Evolutionary conservation across 768 basidiomycete species (phyloP).

Genomic region (Glaciozyma martinii): DNA sequence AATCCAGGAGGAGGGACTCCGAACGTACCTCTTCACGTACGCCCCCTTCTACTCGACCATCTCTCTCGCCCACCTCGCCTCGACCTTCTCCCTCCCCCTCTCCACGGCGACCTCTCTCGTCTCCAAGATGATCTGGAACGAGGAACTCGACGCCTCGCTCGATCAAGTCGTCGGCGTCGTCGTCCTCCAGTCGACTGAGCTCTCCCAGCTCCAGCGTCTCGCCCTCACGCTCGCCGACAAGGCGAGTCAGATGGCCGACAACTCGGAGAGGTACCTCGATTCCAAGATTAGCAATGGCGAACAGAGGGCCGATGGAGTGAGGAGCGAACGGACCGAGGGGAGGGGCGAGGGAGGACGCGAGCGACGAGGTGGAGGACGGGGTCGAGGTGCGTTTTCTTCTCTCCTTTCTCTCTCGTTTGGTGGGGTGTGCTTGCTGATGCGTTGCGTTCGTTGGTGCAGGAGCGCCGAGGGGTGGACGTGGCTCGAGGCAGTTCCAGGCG

Average conservation of each 20-base stretch:
- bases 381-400: not conserved
- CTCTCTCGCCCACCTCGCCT: conserved; percentile 74
- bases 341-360: conserved; percentile 8
- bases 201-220: conserved; percentile 79
- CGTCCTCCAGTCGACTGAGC: conserved; percentile 77
- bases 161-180: conserved; percentile 85
- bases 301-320: conserved; percentile 18
- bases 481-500: not conserved
- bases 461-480: not conserved
- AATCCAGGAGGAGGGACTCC: conserved; percentile 93
- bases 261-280: conserved; percentile 58
- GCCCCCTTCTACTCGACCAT: conserved; percentile 85
- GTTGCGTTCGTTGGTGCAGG: not conserved
- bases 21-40: conserved; percentile 97
- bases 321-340: conserved; percentile 11
- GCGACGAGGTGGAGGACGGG: conserved; percentile 10
- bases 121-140: conserved; percentile 98
- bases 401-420: no score
- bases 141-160: conserved; percentile 83
- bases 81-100: conserved; percentile 74
- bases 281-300: conserved; percentile 23
- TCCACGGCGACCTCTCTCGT: conserved; percentile 80
- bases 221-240: conserved; percentile 82
- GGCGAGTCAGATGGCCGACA: conserved; percentile 72
- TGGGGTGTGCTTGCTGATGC: not conserved